These are phyloP conservation scores for Salinomyces thailandicus DNA, from an alignment of 2,329 filamentous ascomycete species.

Conservation along the genomic window DNA sequence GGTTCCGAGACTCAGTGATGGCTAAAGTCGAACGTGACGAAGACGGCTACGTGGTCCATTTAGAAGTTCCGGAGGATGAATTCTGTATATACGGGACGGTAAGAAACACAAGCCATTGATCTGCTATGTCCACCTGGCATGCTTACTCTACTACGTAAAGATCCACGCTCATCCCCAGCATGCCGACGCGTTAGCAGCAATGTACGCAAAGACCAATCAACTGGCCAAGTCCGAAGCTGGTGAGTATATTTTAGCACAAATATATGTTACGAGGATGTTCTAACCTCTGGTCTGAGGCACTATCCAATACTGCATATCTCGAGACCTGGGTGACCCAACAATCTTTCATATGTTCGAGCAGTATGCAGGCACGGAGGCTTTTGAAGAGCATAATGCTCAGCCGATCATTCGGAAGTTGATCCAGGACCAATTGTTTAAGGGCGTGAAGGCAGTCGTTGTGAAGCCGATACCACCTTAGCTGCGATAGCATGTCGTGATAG, in stretches of 20 bases:
- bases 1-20: too few relatives aligned
- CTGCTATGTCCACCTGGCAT: too few relatives aligned
- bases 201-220: conserved; percentile 24
- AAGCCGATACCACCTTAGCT: neutral
- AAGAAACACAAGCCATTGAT: too few relatives aligned
- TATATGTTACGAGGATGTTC: too few relatives aligned
- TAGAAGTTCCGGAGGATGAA: neutral
- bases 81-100: neutral
- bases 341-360: conserved; percentile 29
- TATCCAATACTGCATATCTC: conserved; percentile 23
- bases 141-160: too few relatives aligned
- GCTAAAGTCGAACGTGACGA: neutral
- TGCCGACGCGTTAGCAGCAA: conserved; percentile 23
- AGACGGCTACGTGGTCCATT: neutral
- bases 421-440: neutral
- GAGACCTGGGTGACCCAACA: conserved; percentile 20
- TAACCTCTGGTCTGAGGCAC: conserved; percentile 21
- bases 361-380: conserved; percentile 21
- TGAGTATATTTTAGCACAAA: too few relatives aligned
- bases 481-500: too few relatives aligned
- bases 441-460: neutral
- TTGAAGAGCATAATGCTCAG: conserved; percentile 23
- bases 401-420: conserved; percentile 23
- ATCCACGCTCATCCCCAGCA: conserved; percentile 24
- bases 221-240: conserved; percentile 9